Evolutionary conservation across 305 asterid species (phyloP), one percentile per base, ranked within the genome.

Genomic region (Fraxinus albicans): DNA sequence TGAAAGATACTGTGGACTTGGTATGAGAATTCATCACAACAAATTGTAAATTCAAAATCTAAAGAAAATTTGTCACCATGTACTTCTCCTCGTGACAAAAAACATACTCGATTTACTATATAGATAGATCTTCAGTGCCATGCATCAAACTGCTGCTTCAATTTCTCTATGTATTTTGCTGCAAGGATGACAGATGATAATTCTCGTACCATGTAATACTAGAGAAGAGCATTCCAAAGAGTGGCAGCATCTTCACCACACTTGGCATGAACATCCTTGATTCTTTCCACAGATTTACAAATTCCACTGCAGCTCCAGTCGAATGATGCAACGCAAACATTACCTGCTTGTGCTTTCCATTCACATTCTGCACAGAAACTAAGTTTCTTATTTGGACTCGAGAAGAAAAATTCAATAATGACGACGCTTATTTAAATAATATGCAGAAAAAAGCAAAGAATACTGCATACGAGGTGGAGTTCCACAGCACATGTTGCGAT

Each of bases 251-350:
- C 90, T 89, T 90, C 94, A 34, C 87, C 90, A 73, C 94, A 90
- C 70, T 87, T 88, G 21, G 85, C 83, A 38, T 92, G 95, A 35
- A 92, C 93, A 34, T 34, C 82, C 84, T 89, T 90, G 47, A 92
- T 88, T 74, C 92, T 87, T 23, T 91, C 90, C 21, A 91, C 94
- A 2, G 95, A 91, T 67, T 87, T 89, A 80, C 95, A 92, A 34
- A 92, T 89, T 79, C 95, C 93, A 31, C 94, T 92, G 90, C 95
- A 92, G 82, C 84, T 88, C 93, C 95, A 90, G 50, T 92, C 95
- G 34, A 90, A 92, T 3, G 94, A 83, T 1, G 94, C 92, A 0
- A 82, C 90, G 35, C 95, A 90, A 31, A 88, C 84, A 17, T 84
- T 89, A n/a, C 94, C 92, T n/a, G 91, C 88, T 78, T 82, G 88